Evolutionary conservation across 345 rosid species (phyloP), one percentile per base, ranked within the genome.

Genomic region (Salix caprea): DNA sequence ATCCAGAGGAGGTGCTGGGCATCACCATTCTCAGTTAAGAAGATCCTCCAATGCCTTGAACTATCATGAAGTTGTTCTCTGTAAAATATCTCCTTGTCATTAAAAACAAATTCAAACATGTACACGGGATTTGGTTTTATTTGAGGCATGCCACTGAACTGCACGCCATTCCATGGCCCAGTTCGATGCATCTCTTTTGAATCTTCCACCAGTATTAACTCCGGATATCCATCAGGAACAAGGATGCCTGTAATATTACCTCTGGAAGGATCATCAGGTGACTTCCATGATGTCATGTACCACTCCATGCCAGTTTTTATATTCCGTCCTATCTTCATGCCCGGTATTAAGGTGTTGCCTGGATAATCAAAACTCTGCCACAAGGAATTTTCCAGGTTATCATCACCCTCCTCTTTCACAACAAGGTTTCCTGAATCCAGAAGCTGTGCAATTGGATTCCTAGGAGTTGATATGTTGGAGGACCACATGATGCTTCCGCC

Each of bases 211-310:
- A 64, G 70, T 39, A 40, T 15, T 2, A 5, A 5, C 54, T 87
- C 84, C 9, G 87, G 80, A 60, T 81, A 82, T 14, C 78, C 86
- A 71, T 46, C 70, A 1, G 72, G 52, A 23, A 83, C 6, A 80
- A 37, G 39, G 39, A 6, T 6, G 1, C 0, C 1, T 37, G 39
- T 1, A 6, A 37, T 6, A 37, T 37, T 73, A 2, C 90, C 90
- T 1, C 76, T 72, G 0, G 88, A 83, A 37, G 88, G 88, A 80
- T 87, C 77, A 0, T 46, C 36, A 3, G 18, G 15, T 60, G 78
- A 74, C 72, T 70, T 87, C 90, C 88, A 85, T 10, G 88, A 87
- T 24, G 78, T 80, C 67, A 85, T n/a, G n/a, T 21, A 36, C 42
- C 73, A 18, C 2, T 61, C 26, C 30, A 24, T 10, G 28, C 66